phyloP scores from a whole-genome alignment of 2,329 filamentous ascomycete genomes.

The Trichophyton rubrum region DNA sequence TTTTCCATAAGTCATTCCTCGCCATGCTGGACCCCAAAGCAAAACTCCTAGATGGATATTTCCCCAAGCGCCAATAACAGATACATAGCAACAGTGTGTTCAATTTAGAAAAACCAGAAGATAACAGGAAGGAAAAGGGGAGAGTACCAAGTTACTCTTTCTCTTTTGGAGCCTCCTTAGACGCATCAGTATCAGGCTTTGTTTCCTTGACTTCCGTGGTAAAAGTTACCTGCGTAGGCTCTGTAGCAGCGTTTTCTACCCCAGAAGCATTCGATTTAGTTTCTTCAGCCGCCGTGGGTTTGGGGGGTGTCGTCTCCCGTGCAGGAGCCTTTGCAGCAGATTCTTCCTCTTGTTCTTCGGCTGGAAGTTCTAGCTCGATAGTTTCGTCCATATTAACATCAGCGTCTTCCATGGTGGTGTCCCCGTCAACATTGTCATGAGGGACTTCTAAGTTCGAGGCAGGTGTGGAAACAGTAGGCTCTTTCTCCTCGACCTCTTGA shows the following conservation, averaged over 20 bases:
- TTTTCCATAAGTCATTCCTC: slow-evolving; percentile 4
- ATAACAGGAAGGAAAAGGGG: not conserved
- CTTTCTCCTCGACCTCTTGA: slow-evolving; percentile 19
- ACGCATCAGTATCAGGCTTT: slow-evolving; percentile 9
- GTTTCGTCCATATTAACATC: slow-evolving; percentile 13
- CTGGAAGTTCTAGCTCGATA: slow-evolving; percentile 3
- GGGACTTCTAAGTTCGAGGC: slow-evolving; percentile 17
- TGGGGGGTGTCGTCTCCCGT: slow-evolving; percentile 13
- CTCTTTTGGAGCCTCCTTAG: slow-evolving; percentile 9
- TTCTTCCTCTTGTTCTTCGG: slow-evolving; percentile 14
- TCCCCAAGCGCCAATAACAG: slow-evolving; percentile 8
- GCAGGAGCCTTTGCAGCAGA: slow-evolving; percentile 10
- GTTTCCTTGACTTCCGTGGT: slow-evolving; percentile 11
- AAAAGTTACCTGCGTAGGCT: slow-evolving; percentile 2
- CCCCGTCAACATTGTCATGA: slow-evolving; percentile 21
- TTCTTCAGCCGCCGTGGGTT: slow-evolving; percentile 15
- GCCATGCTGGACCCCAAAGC: slow-evolving; percentile 10
- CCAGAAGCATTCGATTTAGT: slow-evolving; percentile 5
- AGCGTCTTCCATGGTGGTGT: slow-evolving; percentile 31
- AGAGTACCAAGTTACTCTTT: slow-evolving; percentile 8
- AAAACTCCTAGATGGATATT: slow-evolving; percentile 3
- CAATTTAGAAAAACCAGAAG: not conserved
- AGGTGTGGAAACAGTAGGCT: slow-evolving; percentile 20
- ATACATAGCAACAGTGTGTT: not conserved
- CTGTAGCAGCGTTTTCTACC: not conserved